phyloP scores from a whole-genome alignment of 805 yeast genomes.

The Vanderwaltozyma tropicalis region DNA sequence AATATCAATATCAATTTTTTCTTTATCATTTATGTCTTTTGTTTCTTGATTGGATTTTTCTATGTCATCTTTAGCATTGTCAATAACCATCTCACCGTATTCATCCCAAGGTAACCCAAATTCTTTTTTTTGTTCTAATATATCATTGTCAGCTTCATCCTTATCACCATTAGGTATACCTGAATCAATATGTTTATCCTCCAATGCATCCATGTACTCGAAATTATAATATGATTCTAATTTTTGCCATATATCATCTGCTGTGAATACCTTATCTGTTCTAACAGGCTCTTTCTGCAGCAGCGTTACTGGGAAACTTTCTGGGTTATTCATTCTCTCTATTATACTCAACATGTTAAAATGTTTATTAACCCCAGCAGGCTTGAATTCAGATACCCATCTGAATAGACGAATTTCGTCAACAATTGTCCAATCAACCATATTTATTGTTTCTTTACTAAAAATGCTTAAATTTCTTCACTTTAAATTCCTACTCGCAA shows the following conservation, averaged over 20 bases:
- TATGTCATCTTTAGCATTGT: constrained; percentile 25
- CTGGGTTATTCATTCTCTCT: constrained; percentile 32
- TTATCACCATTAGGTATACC: not conserved
- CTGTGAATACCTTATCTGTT: constrained; percentile 28
- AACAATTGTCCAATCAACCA: constrained; percentile 42
- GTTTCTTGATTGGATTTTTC: constrained; percentile 1
- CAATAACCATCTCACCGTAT: constrained; percentile 34
- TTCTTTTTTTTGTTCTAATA: constrained; percentile 12
- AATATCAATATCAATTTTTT: not conserved
- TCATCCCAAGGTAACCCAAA: constrained; percentile 37
- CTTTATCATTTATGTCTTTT: not conserved
- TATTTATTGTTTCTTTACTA: not conserved
- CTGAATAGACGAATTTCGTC: constrained; percentile 54
- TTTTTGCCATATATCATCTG: constrained; percentile 48
- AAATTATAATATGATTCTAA: constrained; percentile 46
- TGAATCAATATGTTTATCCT: constrained; percentile 8
- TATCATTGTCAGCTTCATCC: not conserved
- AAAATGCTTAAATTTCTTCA: too few species aligned
- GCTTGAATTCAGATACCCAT: constrained; percentile 55
- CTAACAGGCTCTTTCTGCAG: constrained; percentile 20
- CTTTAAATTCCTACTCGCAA: too few species aligned
- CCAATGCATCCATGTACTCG: constrained; percentile 46
- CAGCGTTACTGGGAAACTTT: constrained; percentile 29
- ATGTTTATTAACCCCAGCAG: constrained; percentile 47
- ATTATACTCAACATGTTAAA: constrained; percentile 31